Conservation (phyloP, 2,329 filamentous ascomycete species). For the Aphanoascus verrucosus region DNA sequence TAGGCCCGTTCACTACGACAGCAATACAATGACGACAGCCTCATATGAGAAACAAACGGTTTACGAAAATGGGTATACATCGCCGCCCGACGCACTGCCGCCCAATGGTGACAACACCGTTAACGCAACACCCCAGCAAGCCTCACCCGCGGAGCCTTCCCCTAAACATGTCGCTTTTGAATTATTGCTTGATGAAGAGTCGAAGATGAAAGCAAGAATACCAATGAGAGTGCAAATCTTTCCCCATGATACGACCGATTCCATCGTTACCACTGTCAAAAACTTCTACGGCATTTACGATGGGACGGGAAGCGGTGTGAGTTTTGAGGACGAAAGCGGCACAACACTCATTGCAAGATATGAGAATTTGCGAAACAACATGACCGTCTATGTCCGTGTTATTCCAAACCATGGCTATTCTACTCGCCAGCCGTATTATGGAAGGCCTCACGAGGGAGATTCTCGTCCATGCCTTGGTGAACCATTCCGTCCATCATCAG, state of each 20-base stretch:
- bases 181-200: conserved; percentile 48
- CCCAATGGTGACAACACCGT: conserved; percentile 22
- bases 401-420: conserved; percentile 50
- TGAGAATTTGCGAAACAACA: conserved; percentile 87
- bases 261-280: conserved; percentile 95
- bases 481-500: conserved; percentile 48
- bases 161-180: conserved; percentile 56
- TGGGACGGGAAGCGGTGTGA: conserved; percentile 67
- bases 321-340: conserved; percentile 83
- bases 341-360: conserved; percentile 90
- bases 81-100: conserved; percentile 25
- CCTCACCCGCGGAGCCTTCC: conserved; percentile 30
- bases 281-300: conserved; percentile 98
- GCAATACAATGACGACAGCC: conserved; percentile 21
- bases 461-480: conserved; percentile 51
- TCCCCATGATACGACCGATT: conserved; percentile 91
- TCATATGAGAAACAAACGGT: conserved; percentile 26
- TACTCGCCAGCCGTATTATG: conserved; percentile 35
- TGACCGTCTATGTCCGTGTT: conserved; percentile 85
- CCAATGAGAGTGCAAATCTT: conserved; percentile 72
- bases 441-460: conserved; percentile 42
- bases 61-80: conserved; percentile 27
- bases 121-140: conserved; percentile 24
- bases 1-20: conserved; percentile 20
- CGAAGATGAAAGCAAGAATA: conserved; percentile 49